These are phyloP conservation scores for Eragrostis nindensis DNA, from an alignment of 176 grass and related monocot species.

Conservation along the genomic window DNA sequence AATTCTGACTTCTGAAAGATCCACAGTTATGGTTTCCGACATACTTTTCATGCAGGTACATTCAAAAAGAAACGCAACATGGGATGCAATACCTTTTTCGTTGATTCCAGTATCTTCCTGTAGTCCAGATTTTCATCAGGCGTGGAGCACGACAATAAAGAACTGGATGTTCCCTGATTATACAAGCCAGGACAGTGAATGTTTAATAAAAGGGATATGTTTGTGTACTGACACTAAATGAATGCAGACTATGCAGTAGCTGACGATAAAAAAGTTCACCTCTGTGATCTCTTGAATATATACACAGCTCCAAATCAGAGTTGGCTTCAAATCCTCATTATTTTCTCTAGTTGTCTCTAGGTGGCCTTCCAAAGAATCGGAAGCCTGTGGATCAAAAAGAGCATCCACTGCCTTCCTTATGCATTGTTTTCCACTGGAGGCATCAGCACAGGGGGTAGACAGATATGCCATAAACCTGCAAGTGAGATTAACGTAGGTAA, in stretches of 20 bases:
- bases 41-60: constrained; percentile 33
- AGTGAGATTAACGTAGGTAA: constrained; percentile 36
- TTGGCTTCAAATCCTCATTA: constrained; percentile 52
- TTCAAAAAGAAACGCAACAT: constrained; percentile 39
- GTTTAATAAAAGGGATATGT: constrained; percentile 9
- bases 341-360: constrained; percentile 40
- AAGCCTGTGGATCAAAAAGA: constrained; percentile 59
- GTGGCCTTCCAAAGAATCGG: constrained; percentile 43
- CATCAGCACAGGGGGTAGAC: constrained; percentile 76
- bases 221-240: constrained; percentile 12
- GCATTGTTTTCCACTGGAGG: constrained; percentile 53
- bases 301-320: constrained; percentile 73
- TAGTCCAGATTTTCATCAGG: constrained; percentile 90
- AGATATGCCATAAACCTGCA: constrained; percentile 85
- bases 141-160: constrained; percentile 63
- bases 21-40: constrained; percentile 14
- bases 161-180: constrained; percentile 66
- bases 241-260: background rate
- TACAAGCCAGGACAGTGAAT: constrained; percentile 25
- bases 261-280: constrained; percentile 54
- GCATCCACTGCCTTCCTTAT: constrained; percentile 74
- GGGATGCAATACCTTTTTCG: constrained; percentile 67
- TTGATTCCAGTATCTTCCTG: constrained; percentile 65
- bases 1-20: constrained; percentile 27
- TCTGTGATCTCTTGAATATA: constrained; percentile 78